Conservation (phyloP, 768 basidiomycete genomes). For the Leccinum broughii region DNA sequence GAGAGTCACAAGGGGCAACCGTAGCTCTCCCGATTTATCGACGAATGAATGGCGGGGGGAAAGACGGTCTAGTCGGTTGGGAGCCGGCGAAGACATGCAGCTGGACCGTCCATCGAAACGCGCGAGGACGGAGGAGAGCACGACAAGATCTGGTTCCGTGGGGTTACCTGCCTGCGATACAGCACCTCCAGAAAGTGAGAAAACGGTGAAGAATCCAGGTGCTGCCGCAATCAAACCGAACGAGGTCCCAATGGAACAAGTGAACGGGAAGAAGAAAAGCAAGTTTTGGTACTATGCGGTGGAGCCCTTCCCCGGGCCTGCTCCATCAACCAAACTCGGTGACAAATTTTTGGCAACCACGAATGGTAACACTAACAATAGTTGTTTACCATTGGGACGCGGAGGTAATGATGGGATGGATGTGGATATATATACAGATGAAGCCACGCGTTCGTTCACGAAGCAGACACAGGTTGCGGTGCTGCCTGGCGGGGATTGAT, state of each 20-base stretch:
- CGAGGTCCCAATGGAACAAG: slow-evolving; percentile 72
- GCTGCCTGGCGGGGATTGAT: slow-evolving; percentile 15
- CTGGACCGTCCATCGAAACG: slow-evolving; percentile 63
- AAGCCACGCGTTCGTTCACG: slow-evolving; percentile 17
- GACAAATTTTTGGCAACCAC: slow-evolving; percentile 15
- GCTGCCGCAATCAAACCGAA: slow-evolving; percentile 69
- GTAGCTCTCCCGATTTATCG: slow-evolving; percentile 49
- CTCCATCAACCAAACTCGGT: slow-evolving; percentile 14
- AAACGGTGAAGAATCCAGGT: slow-evolving; percentile 53
- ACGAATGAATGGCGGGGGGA: slow-evolving; percentile 71
- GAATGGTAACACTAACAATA: slow-evolving; percentile 23
- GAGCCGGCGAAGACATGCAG: slow-evolving; percentile 51
- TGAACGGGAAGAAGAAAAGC: slow-evolving; percentile 80
- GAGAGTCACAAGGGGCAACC: slow-evolving; percentile 52
- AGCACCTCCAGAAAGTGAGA: slow-evolving; percentile 32
- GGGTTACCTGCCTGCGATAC: slow-evolving; percentile 30
- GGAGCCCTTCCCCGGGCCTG: slow-evolving; percentile 53
- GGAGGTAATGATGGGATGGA: slow-evolving; percentile 20
- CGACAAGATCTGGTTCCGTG: slow-evolving; percentile 49
- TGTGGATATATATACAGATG: slow-evolving; percentile 23
- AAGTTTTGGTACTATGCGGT: slow-evolving; percentile 91
- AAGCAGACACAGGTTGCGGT: slow-evolving; percentile 15
- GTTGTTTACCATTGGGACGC: slow-evolving; percentile 7
- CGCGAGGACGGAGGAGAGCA: slow-evolving; percentile 76
- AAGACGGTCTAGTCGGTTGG: slow-evolving; percentile 68